Evolutionary conservation across 768 basidiomycete genomes (phyloP).

Genomic region (Rhodotorula diobovata): DNA sequence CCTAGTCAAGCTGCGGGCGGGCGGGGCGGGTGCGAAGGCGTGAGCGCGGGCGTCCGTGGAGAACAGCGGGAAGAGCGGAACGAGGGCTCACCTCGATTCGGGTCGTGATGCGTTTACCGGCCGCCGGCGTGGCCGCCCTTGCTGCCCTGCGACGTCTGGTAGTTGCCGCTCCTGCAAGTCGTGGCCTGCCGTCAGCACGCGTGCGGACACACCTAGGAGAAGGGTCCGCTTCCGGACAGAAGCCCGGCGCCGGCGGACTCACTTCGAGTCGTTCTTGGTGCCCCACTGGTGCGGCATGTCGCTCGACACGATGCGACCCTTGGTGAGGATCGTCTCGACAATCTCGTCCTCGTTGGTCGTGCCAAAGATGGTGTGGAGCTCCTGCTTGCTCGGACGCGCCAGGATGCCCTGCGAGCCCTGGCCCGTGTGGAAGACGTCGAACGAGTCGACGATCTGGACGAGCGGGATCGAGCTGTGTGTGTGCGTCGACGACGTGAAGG

Average conservation of each 20-base stretch:
- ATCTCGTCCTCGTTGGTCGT: conserved; percentile 64
- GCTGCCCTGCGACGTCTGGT: conserved; percentile 1
- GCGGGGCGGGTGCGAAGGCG: no score
- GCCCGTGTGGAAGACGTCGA: conserved; percentile 62
- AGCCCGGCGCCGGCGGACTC: not conserved
- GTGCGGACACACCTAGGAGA: no score
- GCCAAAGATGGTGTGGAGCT: conserved; percentile 69
- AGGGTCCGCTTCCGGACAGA: no score
- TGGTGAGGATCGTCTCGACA: conserved; percentile 58
- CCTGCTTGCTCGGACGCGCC: conserved; percentile 70
- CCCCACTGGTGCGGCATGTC: conserved; percentile 14
- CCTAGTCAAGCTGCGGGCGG: not conserved
- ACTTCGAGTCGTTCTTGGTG: conserved; percentile 23
- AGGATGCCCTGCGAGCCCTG: conserved; percentile 69
- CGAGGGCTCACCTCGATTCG: not conserved
- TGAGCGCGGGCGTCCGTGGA: no score
- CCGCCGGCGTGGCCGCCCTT: conserved; percentile 1
- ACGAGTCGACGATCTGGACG: conserved; percentile 74
- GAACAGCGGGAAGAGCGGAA: no score
- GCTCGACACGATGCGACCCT: conserved; percentile 57
- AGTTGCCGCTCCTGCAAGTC: not conserved
- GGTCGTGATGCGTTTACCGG: not conserved
- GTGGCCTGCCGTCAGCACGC: no score
- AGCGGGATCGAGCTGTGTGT: conserved; percentile 61
- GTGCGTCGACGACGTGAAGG: no score